A percentile compares a stretch with the other conserved stretches of the same genome.
Evolutionary conservation across 2,329 filamentous ascomycete genomes (phyloP).

Genomic region (Pseudocercospora musae): DNA sequence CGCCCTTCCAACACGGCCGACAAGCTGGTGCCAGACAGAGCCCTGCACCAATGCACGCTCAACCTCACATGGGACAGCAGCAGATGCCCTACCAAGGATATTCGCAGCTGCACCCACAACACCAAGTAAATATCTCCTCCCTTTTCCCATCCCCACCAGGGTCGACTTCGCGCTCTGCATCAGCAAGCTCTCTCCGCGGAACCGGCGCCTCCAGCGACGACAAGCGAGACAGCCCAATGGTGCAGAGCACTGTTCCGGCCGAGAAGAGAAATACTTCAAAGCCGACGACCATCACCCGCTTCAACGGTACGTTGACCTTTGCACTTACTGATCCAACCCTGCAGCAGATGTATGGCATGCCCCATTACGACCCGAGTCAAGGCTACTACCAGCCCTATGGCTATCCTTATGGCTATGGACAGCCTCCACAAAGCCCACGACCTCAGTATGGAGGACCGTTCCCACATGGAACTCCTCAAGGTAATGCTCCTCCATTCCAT

Average conservation of each 20-base stretch:
- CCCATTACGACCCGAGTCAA: conserved; percentile 48
- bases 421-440: conserved; percentile 45
- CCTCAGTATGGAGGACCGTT: conserved; percentile 48
- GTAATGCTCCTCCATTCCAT: conserved; percentile 56
- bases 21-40: conserved; percentile 52
- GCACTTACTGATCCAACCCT: conserved; percentile 39
- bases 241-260: conserved; percentile 8
- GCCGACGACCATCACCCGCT: neutral
- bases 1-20: conserved; percentile 37
- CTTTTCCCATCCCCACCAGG: conserved; percentile 8
- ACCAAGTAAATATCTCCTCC: conserved; percentile 55
- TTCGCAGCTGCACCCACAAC: conserved; percentile 53
- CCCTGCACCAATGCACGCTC: conserved; percentile 57
- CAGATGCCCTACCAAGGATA: conserved; percentile 63
- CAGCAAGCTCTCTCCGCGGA: conserved; percentile 16
- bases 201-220: conserved; percentile 16
- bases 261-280: conserved; percentile 1
- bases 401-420: conserved; percentile 51
- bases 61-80: conserved; percentile 64
- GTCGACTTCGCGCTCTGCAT: conserved; percentile 17
- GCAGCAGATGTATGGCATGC: conserved; percentile 60
- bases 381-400: conserved; percentile 44
- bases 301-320: conserved; percentile 8
- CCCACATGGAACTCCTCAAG: conserved; percentile 44
- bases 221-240: conserved; percentile 16